A percentile compares a stretch with the other conserved stretches of the same genome.
These are phyloP conservation scores for Atkinsonella hypoxylon DNA, from an alignment of 2,329 filamentous ascomycete genomes.

Conservation along the genomic window DNA sequence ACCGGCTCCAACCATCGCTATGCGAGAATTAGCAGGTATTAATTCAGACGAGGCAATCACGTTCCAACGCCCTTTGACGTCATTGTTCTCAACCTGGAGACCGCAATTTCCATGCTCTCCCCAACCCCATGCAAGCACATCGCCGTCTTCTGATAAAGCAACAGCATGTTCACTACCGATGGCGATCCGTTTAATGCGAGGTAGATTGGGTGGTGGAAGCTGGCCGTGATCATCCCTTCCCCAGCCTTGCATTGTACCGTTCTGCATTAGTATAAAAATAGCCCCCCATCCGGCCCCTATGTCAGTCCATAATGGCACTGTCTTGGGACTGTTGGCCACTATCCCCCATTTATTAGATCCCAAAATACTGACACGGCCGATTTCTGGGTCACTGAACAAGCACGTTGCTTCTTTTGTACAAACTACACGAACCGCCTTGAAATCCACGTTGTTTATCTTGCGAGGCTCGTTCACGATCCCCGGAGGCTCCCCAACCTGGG, in stretches of 20 bases:
- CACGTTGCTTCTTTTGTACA: slow-evolving; percentile 84
- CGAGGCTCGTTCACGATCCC: slow-evolving; percentile 46
- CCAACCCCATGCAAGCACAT: slow-evolving; percentile 86
- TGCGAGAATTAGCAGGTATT: slow-evolving; percentile 36
- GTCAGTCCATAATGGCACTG: slow-evolving; percentile 48
- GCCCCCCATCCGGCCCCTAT: slow-evolving; percentile 74
- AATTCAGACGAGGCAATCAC: slow-evolving; percentile 47
- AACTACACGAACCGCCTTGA: slow-evolving; percentile 53
- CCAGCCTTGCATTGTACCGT: slow-evolving; percentile 57
- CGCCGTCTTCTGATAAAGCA: slow-evolving; percentile 50
- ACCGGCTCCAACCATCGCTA: slow-evolving; percentile 62
- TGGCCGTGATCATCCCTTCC: slow-evolving; percentile 81
- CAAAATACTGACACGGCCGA: slow-evolving; percentile 53
- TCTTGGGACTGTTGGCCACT: slow-evolving; percentile 40
- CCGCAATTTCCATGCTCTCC: slow-evolving; percentile 97
- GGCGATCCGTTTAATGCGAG: slow-evolving; percentile 50
- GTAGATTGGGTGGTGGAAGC: slow-evolving; percentile 51
- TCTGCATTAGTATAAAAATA: slow-evolving; percentile 54
- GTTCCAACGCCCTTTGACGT: slow-evolving; percentile 60
- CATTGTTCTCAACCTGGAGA: slow-evolving; percentile 46
- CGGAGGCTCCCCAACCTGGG: slow-evolving; percentile 58
- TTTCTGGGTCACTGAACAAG: slow-evolving; percentile 42
- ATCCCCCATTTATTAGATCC: slow-evolving; percentile 67
- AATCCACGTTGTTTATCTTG: slow-evolving; percentile 45
- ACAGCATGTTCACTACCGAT: slow-evolving; percentile 87